Evolutionary conservation across 2,329 filamentous ascomycete species (phyloP).

Genomic region (Xylariaceae sp.): DNA sequence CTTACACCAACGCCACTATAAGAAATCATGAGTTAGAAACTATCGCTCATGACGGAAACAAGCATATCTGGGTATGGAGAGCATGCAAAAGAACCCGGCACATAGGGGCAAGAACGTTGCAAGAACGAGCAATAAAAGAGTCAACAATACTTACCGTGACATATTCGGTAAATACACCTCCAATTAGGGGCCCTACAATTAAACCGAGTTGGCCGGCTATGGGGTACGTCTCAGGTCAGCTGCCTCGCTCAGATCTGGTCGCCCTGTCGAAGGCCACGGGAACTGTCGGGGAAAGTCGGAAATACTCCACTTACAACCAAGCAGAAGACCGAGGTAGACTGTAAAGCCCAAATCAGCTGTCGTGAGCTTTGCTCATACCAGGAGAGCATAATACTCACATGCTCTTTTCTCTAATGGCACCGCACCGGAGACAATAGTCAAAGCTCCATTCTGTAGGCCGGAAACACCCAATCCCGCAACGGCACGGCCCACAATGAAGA

Average conservation of each 20-base stretch:
- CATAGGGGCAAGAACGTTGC: background rate
- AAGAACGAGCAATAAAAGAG: background rate
- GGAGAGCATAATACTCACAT: constrained; percentile 21
- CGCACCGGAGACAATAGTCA: constrained; percentile 46
- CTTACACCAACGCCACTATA: constrained; percentile 22
- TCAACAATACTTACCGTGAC: constrained; percentile 2
- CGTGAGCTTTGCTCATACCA: background rate
- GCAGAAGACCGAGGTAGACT: constrained; percentile 40
- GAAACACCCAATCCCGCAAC: constrained; percentile 51
- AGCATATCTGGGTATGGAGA: too few relatives aligned
- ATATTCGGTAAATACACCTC: constrained; percentile 21
- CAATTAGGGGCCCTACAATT: constrained; percentile 21
- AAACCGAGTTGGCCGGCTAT: constrained; percentile 17
- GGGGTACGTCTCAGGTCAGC: constrained; percentile 2
- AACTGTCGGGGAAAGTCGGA: constrained; percentile 25
- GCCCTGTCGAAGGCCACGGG: background rate
- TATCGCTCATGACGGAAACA: background rate
- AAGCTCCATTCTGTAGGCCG: constrained; percentile 48
- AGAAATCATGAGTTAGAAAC: background rate
- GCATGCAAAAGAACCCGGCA: background rate
- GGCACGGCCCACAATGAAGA: constrained; percentile 53
- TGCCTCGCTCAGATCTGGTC: background rate
- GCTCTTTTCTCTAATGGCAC: constrained; percentile 41
- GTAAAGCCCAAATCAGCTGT: background rate
- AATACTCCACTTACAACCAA: constrained; percentile 43